These are phyloP conservation scores for Plantago coronopus DNA, from an alignment of 305 asterid genomes.

Conservation along the genomic window DNA sequence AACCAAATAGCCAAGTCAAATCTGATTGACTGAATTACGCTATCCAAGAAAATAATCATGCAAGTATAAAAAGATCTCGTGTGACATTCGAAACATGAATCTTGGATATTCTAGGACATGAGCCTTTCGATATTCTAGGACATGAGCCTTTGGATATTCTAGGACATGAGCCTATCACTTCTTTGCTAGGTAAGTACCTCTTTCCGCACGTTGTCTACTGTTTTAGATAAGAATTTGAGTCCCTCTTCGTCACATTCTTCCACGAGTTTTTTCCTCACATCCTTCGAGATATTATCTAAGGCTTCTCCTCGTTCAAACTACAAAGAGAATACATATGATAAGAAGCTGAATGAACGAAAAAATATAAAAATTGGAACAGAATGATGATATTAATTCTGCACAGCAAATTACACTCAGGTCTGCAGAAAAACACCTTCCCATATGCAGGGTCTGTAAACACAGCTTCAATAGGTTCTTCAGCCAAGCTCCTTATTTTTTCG, in stretches of 20 bases:
- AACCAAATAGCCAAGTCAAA: not conserved
- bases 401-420: conserved; percentile 8
- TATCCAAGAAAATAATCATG: conserved; percentile 5
- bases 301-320: conserved; percentile 98
- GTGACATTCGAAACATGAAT: conserved; percentile 14
- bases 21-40: not conserved
- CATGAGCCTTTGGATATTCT: conserved; percentile 6
- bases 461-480: conserved; percentile 81
- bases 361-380: not conserved
- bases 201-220: conserved; percentile 83
- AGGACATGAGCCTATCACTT: too few species aligned
- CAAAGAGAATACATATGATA: conserved; percentile 15
- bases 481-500: conserved; percentile 70
- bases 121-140: conserved; percentile 5
- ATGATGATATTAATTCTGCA: not conserved
- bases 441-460: conserved; percentile 87
- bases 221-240: conserved; percentile 70
- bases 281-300: conserved; percentile 70
- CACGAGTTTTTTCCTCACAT: conserved; percentile 63
- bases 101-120: conserved; percentile 1
- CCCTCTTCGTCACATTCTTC: conserved; percentile 85
- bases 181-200: conserved; percentile 43
- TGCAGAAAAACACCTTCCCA: conserved; percentile 63
- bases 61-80: too few species aligned
- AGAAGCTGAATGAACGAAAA: too few species aligned